Conservation (phyloP, 2,329 filamentous ascomycete species). For the Cercospora beticola region DNA sequence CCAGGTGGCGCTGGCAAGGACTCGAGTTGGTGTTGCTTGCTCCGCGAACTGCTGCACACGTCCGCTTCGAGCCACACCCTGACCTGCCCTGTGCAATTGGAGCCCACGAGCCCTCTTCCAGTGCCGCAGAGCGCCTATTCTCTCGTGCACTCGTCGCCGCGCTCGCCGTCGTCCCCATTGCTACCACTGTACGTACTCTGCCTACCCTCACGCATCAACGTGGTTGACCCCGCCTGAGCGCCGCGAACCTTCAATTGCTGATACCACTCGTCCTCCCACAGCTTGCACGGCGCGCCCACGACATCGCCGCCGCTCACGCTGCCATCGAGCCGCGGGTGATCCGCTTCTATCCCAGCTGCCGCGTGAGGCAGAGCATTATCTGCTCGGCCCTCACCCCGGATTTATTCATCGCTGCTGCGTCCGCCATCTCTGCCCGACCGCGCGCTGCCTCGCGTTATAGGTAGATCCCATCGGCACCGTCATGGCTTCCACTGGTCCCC, state of each 20-base stretch:
- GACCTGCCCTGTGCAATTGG: slow-evolving; percentile 21
- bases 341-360: neutral
- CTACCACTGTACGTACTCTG: slow-evolving; percentile 8
- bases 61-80: slow-evolving; percentile 23
- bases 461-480: slow-evolving; percentile 5
- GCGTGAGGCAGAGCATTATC: neutral
- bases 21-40: slow-evolving; percentile 19
- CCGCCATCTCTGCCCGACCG: slow-evolving; percentile 5
- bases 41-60: slow-evolving; percentile 28
- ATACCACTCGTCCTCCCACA: neutral
- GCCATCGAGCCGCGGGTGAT: neutral
- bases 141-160: slow-evolving; percentile 17
- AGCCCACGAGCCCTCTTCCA: slow-evolving; percentile 27
- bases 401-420: neutral
- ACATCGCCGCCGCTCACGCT: neutral
- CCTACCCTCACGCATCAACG: neutral
- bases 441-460: neutral
- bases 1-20: slow-evolving; percentile 14
- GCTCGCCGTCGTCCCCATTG: slow-evolving; percentile 1
- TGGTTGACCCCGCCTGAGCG: slow-evolving; percentile 1
- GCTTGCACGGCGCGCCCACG: neutral
- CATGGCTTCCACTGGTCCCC: slow-evolving; percentile 31
- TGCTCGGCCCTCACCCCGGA: neutral
- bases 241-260: slow-evolving; percentile 6
- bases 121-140: slow-evolving; percentile 17